A percentile compares a stretch with the other conserved stretches of the same genome.
These are phyloP conservation scores for Colletotrichum sp. DNA, from an alignment of 2,329 filamentous ascomycete species.

Conservation along the genomic window DNA sequence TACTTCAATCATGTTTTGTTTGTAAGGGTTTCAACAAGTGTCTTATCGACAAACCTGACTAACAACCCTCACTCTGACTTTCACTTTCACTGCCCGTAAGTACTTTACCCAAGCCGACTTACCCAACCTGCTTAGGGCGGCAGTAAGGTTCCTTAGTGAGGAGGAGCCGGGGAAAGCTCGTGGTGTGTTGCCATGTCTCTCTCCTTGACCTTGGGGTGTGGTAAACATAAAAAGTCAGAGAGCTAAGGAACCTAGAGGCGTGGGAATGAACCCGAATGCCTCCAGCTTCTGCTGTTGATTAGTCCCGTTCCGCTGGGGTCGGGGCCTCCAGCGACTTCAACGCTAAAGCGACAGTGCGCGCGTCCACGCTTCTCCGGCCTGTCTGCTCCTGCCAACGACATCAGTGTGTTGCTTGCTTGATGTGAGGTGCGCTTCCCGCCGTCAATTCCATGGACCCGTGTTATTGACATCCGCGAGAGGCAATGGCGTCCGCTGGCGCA, in stretches of 20 bases:
- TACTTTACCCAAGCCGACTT: background rate
- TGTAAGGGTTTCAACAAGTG: constrained; percentile 11
- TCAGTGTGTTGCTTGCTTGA: background rate
- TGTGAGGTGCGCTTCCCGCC: background rate
- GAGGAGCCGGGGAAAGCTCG: constrained; percentile 10
- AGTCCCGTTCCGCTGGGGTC: background rate
- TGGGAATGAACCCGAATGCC: constrained; percentile 6
- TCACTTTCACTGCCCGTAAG: background rate
- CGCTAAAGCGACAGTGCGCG: background rate
- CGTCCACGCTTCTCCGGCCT: background rate
- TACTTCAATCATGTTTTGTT: constrained; percentile 9
- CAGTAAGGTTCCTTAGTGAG: background rate
- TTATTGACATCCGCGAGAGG: background rate
- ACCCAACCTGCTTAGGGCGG: background rate
- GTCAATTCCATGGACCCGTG: background rate
- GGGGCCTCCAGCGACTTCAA: background rate
- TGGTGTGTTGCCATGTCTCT: background rate
- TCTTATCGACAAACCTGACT: background rate
- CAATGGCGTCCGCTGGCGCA: background rate
- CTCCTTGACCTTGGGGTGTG: constrained; percentile 2
- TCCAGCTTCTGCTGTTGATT: background rate
- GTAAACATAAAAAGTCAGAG: background rate
- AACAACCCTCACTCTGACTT: background rate
- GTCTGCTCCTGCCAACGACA: background rate
- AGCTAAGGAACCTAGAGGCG: constrained; percentile 17